Evolutionary conservation across 2,329 filamentous ascomycete species (phyloP).

Genomic region (Phyllosticta paracitricarpa): DNA sequence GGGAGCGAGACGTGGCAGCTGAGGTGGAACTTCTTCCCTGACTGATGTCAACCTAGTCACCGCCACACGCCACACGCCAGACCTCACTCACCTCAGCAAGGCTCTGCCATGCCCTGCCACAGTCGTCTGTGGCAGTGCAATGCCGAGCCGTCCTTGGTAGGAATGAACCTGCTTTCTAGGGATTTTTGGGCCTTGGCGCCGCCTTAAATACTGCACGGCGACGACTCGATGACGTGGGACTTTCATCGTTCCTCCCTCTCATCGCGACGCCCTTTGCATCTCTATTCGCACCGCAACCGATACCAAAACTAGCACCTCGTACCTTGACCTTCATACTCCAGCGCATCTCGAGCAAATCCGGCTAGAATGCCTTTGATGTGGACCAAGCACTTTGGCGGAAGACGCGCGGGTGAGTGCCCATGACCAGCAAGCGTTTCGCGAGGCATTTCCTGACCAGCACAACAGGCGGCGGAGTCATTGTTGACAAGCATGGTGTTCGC

Average conservation of each 20-base stretch:
- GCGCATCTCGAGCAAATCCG: slow-evolving; percentile 11
- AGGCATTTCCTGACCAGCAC: background rate
- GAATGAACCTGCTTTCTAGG: background rate
- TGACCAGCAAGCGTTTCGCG: background rate
- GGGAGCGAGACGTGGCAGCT: too few relatives aligned
- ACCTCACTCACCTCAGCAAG: too few relatives aligned
- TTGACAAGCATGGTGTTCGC: slow-evolving; percentile 42
- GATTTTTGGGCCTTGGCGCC: background rate
- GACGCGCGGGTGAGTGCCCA: slow-evolving; percentile 29
- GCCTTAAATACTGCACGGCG: background rate
- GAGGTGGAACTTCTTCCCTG: too few relatives aligned
- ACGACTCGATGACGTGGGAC: background rate
- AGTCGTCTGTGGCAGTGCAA: too few relatives aligned
- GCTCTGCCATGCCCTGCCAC: too few relatives aligned
- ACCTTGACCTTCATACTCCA: background rate
- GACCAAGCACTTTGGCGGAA: slow-evolving; percentile 36
- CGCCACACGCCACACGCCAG: too few relatives aligned
- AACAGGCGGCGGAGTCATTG: slow-evolving; percentile 40
- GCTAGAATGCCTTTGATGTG: slow-evolving; percentile 37
- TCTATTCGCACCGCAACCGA: background rate
- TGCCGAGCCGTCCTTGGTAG: background rate
- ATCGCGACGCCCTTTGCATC: background rate
- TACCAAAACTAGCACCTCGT: background rate
- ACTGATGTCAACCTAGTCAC: too few relatives aligned
- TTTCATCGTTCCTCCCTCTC: background rate